Conservation (phyloP, 768 basidiomycete genomes). For the Krasilnikovozyma curviuscula region DNA sequence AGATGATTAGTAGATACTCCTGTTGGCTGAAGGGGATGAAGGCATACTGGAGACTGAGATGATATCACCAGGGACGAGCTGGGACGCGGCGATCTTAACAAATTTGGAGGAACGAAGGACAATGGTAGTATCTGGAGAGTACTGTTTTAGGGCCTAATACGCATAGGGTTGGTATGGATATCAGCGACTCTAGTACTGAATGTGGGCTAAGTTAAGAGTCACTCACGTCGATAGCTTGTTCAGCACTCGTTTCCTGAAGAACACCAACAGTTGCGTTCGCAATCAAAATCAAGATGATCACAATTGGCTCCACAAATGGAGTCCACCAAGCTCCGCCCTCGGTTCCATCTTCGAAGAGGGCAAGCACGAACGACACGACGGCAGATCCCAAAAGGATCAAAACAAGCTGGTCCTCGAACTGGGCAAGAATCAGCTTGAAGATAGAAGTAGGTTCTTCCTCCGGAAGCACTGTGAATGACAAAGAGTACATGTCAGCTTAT, state of each 20-base stretch:
- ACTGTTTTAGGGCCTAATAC: conserved; percentile 74
- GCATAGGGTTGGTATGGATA: background rate
- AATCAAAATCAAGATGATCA: conserved; percentile 85
- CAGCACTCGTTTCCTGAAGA: conserved; percentile 87
- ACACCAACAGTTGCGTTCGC: conserved; percentile 97
- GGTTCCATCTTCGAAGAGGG: conserved; percentile 60
- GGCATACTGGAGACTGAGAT: conserved; percentile 63
- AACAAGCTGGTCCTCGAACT: conserved; percentile 97
- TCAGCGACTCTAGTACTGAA: background rate
- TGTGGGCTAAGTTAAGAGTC: background rate
- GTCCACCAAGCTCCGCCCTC: conserved; percentile 43
- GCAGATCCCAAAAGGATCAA: conserved; percentile 90
- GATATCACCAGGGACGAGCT: conserved; percentile 88
- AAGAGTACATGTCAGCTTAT: background rate
- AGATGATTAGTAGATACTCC: background rate
- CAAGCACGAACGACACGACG: conserved; percentile 77
- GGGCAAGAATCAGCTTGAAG: conserved; percentile 89
- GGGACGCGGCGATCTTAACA: conserved; percentile 57
- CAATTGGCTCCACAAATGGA: conserved; percentile 85
- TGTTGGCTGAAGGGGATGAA: too few relatives aligned
- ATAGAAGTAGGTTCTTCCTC: conserved; percentile 79
- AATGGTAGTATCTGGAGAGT: conserved; percentile 90
- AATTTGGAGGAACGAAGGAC: conserved; percentile 56
- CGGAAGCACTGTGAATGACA: conserved; percentile 52
- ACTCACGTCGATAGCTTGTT: conserved; percentile 89